phyloP scores from a whole-genome alignment of 495 filamentous ascomycete species.

The Margaritispora aquatica region DNA sequence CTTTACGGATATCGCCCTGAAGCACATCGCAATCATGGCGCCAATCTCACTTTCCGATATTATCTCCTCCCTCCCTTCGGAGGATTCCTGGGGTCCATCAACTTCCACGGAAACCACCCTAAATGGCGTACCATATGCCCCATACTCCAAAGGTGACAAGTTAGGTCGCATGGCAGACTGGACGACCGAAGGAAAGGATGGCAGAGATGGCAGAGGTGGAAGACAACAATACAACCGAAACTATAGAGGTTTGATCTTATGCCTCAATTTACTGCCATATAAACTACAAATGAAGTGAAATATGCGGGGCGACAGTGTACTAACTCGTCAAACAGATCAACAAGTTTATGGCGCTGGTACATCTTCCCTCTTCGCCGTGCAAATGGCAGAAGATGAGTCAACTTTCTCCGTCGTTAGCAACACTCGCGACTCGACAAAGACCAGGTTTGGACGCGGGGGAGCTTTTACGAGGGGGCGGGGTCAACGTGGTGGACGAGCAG shows the following conservation, averaged over 20 bases:
- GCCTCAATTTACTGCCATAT: conserved; percentile 12
- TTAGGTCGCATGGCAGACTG: conserved; percentile 98
- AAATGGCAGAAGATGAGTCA: conserved; percentile 89
- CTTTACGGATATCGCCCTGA: neutral
- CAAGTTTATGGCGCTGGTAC: conserved; percentile 93
- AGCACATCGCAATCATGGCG: conserved; percentile 23
- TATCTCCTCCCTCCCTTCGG: conserved; percentile 47
- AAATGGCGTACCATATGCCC: conserved; percentile 91
- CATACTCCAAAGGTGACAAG: conserved; percentile 98
- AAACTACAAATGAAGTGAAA: neutral
- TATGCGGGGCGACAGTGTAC: neutral
- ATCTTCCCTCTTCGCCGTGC: conserved; percentile 79
- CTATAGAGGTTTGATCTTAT: conserved; percentile 66
- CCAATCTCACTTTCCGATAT: conserved; percentile 42
- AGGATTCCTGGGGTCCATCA: conserved; percentile 82
- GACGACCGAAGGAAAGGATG: conserved; percentile 89
- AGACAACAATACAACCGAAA: conserved; percentile 85
- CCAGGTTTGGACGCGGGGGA: conserved; percentile 83
- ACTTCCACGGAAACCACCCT: conserved; percentile 76
- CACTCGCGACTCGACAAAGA: conserved; percentile 73
- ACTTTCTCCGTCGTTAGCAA: conserved; percentile 98
- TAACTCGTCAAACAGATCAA: conserved; percentile 56
- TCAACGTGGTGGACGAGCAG: conserved; percentile 54
- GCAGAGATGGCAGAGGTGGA: conserved; percentile 65
- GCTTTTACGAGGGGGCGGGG: conserved; percentile 83